Evolutionary conservation across 345 rosid genomes (phyloP).

Genomic region (Sisymbrium altissimum): DNA sequence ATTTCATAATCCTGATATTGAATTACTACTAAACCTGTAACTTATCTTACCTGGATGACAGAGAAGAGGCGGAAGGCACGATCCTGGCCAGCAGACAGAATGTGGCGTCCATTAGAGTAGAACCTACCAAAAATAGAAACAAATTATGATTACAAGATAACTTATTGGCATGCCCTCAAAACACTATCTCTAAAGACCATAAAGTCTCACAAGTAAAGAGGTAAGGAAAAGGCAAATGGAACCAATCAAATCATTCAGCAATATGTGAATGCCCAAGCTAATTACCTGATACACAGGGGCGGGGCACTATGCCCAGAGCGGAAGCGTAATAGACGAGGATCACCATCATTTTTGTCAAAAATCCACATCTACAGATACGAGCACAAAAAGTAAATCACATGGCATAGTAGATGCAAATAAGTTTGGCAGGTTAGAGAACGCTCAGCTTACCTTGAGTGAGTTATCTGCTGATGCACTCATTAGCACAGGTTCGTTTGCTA

Average conservation of each 20-base stretch:
- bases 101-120: constrained; percentile 96
- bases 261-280: constrained; percentile 1
- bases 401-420: background rate
- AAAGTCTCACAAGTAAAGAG: background rate
- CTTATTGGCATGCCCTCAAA: constrained; percentile 1
- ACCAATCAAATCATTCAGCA: constrained; percentile 6
- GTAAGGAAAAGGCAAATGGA: background rate
- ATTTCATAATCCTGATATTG: background rate
- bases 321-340: constrained; percentile 91
- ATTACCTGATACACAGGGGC: constrained; percentile 87
- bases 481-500: constrained; percentile 94
- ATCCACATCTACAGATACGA: constrained; percentile 74
- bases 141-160: constrained; percentile 4
- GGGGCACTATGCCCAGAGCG: constrained; percentile 99
- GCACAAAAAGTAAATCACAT: background rate
- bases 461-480: constrained; percentile 95
- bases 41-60: constrained; percentile 61
- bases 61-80: constrained; percentile 97
- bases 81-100: constrained; percentile 97
- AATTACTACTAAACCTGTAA: background rate
- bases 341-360: constrained; percentile 92
- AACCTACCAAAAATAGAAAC: constrained; percentile 52
- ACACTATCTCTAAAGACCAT: background rate
- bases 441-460: constrained; percentile 71
- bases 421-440: background rate